Conservation (phyloP, 176 grass and related monocot species). For the Lolium perenne region DNA sequence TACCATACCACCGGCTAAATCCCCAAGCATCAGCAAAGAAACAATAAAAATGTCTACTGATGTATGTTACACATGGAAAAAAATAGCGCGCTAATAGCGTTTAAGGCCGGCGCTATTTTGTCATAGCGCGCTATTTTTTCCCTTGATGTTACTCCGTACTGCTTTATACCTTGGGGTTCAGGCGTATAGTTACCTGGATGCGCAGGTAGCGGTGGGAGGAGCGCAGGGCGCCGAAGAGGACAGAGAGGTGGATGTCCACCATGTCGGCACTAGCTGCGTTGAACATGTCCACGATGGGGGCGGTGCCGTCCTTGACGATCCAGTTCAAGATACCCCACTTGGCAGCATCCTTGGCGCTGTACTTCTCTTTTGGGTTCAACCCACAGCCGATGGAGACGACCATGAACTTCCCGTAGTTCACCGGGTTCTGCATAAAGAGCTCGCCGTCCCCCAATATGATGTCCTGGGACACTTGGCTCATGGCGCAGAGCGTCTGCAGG, state of each 20-base stretch:
- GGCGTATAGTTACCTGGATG: slow-evolving; percentile 52
- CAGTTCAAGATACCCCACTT: slow-evolving; percentile 81
- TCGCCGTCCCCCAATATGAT: slow-evolving; percentile 44
- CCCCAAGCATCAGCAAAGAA: neutral
- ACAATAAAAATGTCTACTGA: neutral
- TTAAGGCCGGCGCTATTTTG: no score
- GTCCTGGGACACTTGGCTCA: slow-evolving; percentile 56
- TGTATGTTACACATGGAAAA: no score
- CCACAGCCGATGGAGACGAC: slow-evolving; percentile 81
- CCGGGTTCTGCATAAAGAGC: slow-evolving; percentile 55
- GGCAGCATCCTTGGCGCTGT: slow-evolving; percentile 47
- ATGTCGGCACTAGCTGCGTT: slow-evolving; percentile 74
- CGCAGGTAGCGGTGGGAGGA: slow-evolving; percentile 56
- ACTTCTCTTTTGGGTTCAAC: slow-evolving; percentile 42
- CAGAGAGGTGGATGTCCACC: slow-evolving; percentile 78
- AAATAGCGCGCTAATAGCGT: no score
- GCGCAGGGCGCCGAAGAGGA: slow-evolving; percentile 63
- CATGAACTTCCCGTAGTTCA: slow-evolving; percentile 68
- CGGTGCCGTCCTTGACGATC: slow-evolving; percentile 54
- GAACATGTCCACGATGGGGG: slow-evolving; percentile 73
- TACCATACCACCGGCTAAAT: neutral
- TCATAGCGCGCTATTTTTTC: no score
- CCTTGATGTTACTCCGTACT: no score
- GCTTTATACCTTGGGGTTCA: neutral
- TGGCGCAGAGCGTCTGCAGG: slow-evolving; percentile 60